Evolutionary conservation across 2,329 filamentous ascomycete genomes (phyloP).

Genomic region (Colletotrichum salicis): DNA sequence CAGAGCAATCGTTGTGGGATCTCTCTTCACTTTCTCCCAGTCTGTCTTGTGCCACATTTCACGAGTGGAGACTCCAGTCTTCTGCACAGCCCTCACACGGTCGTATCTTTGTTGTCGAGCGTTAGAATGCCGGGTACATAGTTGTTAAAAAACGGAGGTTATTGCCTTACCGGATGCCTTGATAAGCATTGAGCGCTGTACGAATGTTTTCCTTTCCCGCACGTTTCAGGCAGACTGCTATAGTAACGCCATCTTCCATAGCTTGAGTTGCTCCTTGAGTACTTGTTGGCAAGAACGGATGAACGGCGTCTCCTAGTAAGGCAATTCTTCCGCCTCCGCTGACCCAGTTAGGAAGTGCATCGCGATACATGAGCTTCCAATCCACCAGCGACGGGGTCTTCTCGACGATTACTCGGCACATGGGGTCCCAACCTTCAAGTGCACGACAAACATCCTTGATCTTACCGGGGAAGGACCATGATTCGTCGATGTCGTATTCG

Average conservation of each 20-base stretch:
- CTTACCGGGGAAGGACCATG: constrained; percentile 64
- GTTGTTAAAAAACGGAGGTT: background rate
- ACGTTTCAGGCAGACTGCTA: background rate
- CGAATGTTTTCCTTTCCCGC: background rate
- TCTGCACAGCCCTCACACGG: constrained; percentile 54
- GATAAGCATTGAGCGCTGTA: background rate
- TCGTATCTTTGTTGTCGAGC: constrained; percentile 45
- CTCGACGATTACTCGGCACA: constrained; percentile 54
- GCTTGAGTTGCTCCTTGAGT: background rate
- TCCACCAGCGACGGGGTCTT: constrained; percentile 59
- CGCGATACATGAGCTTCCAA: constrained; percentile 62
- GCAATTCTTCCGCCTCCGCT: constrained; percentile 55
- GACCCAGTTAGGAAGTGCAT: constrained; percentile 60
- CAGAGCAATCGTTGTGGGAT: constrained; percentile 55
- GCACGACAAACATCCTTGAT: constrained; percentile 62
- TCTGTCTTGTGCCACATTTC: constrained; percentile 62
- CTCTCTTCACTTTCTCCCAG: constrained; percentile 55
- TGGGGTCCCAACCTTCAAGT: constrained; percentile 56
- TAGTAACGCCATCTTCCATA: background rate
- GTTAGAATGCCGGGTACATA: background rate
- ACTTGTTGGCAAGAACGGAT: background rate
- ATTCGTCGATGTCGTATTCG: constrained; percentile 64
- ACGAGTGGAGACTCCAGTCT: constrained; percentile 56
- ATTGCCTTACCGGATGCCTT: background rate
- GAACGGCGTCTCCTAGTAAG: constrained; percentile 44